These are phyloP conservation scores for Hygrophila difformis DNA, from an alignment of 257 asterid genomes.

Conservation along the genomic window DNA sequence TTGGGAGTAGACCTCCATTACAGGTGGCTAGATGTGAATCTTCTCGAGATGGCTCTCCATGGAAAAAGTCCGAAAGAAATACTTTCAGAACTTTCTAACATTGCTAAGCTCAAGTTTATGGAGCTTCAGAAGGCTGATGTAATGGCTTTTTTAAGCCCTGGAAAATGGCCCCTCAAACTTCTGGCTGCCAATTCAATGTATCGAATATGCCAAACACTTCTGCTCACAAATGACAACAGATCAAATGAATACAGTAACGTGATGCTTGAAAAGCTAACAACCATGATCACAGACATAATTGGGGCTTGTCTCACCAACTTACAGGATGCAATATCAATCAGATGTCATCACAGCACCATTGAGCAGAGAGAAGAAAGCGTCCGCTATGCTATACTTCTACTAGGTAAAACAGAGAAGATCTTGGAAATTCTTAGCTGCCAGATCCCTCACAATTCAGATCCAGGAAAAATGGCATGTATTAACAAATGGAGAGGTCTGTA, in stretches of 20 bases:
- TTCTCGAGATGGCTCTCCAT: slow-evolving; percentile 28
- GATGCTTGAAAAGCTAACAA: slow-evolving; percentile 34
- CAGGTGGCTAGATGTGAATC: slow-evolving; percentile 63
- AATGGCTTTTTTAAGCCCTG: slow-evolving; percentile 27
- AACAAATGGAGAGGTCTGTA: no score
- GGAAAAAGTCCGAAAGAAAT: slow-evolving; percentile 29
- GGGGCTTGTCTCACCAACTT: slow-evolving; percentile 76
- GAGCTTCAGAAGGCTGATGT: slow-evolving; percentile 31
- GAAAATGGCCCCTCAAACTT: slow-evolving; percentile 53
- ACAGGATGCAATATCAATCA: slow-evolving; percentile 38
- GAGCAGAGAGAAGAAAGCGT: slow-evolving; percentile 48
- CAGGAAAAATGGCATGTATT: no score
- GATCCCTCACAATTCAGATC: slow-evolving; percentile 27
- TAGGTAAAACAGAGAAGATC: slow-evolving; percentile 55
- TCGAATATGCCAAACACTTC: slow-evolving; percentile 58
- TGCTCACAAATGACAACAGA: slow-evolving; percentile 22
- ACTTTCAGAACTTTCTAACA: slow-evolving; percentile 40
- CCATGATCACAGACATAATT: slow-evolving; percentile 43
- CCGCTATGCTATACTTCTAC: slow-evolving; percentile 41
- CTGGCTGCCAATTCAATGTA: slow-evolving; percentile 77
- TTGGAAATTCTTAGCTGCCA: slow-evolving; percentile 46
- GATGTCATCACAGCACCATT: slow-evolving; percentile 44
- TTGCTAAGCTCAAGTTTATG: slow-evolving; percentile 39
- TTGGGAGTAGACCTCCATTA: slow-evolving; percentile 35
- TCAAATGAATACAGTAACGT: slow-evolving; percentile 23